A percentile compares a stretch with the other conserved stretches of the same genome.
phyloP scores from a whole-genome alignment of 2,329 filamentous ascomycete genomes.

The Eurotiales sp. region DNA sequence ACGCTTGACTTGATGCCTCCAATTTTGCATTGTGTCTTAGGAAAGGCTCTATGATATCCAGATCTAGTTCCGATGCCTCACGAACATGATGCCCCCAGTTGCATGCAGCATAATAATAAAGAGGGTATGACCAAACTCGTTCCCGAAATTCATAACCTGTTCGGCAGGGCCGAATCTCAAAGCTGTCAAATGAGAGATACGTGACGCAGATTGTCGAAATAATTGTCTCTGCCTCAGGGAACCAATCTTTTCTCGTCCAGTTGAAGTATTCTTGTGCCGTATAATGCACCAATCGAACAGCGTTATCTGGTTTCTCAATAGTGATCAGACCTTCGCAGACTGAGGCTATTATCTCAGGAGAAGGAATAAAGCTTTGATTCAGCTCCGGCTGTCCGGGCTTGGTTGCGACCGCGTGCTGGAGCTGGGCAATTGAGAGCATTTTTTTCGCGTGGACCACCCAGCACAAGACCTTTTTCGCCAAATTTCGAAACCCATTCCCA shows the following conservation, averaged over 20 bases:
- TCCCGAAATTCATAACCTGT: background rate
- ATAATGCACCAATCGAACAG: constrained; percentile 31
- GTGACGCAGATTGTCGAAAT: constrained; percentile 19
- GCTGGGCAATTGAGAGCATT: no score
- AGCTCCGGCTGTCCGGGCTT: constrained; percentile 23
- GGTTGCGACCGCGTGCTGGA: constrained; percentile 22
- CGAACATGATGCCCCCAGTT: constrained; percentile 19
- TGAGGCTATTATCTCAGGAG: no score
- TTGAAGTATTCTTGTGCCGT: constrained; percentile 30
- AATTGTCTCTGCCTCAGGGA: constrained; percentile 24
- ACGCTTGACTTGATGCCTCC: no score
- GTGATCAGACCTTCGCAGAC: constrained; percentile 33
- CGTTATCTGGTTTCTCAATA: constrained; percentile 25
- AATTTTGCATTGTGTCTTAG: background rate
- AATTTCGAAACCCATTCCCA: no score
- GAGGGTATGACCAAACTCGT: constrained; percentile 3
- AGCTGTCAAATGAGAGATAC: constrained; percentile 21
- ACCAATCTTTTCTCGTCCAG: constrained; percentile 8
- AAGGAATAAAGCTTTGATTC: constrained; percentile 19
- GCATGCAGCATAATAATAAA: constrained; percentile 18
- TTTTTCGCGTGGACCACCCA: no score
- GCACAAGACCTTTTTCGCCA: no score
- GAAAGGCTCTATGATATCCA: no score
- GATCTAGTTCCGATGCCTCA: background rate
- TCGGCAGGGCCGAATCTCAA: constrained; percentile 9